Base-by-base conservation (phyloP, 2,329 filamentous ascomycete genomes). In the Aplosporella prunicola region DNA sequence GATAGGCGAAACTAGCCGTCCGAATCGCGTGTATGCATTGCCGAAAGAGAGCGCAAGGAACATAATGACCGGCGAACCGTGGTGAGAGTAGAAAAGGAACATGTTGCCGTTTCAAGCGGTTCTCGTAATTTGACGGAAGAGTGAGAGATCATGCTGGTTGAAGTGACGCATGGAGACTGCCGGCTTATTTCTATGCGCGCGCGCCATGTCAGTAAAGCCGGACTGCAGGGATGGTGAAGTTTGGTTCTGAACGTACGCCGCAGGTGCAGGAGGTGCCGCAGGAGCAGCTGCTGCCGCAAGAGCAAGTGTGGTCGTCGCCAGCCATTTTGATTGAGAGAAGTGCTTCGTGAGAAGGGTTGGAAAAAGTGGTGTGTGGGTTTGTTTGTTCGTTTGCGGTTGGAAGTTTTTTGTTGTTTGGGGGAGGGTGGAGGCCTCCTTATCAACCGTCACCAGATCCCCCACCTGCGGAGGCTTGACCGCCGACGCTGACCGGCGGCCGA, bases 181-280 rank as follows among this genome's bases (percentile, higher is more conserved):
- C 20, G 29, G 17, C 22, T 32, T 20, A 18, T 42, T 39, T 33
- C 20, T 42, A 26, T 43, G 24, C 31, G 32, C 27, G 23, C 11
- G 27, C 14, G 9, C n/a, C n/a, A 13, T 4, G 26, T 30, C 32
- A 45, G 16, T 31, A 34, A 17, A 26, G 25, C 10, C 20, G 16
- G 30, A 42, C 7, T 20, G 20, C 30, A 17, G 29, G 20, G 15
- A 20, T 15, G 5, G 20, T 24, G 22, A n/a, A 16, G 7, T 17
- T 9, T 27, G n/a, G 14, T 9, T 14, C 11, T 13, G 23, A 20
- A 42, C 48, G 32, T 41, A 49, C 48, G 25, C 48, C 47, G 39
- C 49, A 52, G 39, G 39, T 41, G 33, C 34, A 35, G 42, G 43
- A 49, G 24, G 41, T 38, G 33, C 48, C 49, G 33, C 42, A 44